A percentile compares a stretch with the other conserved stretches of the same genome.
phyloP scores from a whole-genome alignment of 2,329 filamentous ascomycete genomes.

The Teratosphaeria destructans region DNA sequence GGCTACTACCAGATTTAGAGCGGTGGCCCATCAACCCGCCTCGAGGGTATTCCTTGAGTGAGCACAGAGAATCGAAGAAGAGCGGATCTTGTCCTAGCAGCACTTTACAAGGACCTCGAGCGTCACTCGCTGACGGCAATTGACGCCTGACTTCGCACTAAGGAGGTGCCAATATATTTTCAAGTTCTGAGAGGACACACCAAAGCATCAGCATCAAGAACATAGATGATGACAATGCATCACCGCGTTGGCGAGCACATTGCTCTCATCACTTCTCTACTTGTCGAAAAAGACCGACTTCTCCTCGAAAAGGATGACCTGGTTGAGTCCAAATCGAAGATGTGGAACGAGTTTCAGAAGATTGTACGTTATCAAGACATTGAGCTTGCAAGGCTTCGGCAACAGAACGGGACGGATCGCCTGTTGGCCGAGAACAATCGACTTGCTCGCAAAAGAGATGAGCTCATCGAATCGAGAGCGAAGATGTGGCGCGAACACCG shows the following conservation, averaged over 20 bases:
- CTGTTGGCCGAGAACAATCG: slow-evolving; percentile 7
- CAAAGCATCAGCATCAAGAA: background rate
- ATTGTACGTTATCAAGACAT: slow-evolving; percentile 1
- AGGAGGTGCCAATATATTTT: no score
- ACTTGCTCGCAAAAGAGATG: slow-evolving; percentile 3
- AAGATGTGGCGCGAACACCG: slow-evolving; percentile 5
- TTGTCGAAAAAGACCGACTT: slow-evolving; percentile 6
- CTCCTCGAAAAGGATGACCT: slow-evolving; percentile 6
- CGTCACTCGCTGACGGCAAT: background rate
- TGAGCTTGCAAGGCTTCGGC: background rate
- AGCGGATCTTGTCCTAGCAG: background rate
- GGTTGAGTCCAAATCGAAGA: slow-evolving; percentile 4
- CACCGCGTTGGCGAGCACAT: background rate
- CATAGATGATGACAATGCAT: background rate
- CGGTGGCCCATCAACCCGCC: no score
- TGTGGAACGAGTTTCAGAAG: slow-evolving; percentile 5
- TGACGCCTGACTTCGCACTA: background rate
- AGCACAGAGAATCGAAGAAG: background rate
- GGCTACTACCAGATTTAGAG: background rate
- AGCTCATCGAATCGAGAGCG: slow-evolving; percentile 5
- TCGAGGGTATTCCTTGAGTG: background rate
- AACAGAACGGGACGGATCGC: background rate
- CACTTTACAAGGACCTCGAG: background rate
- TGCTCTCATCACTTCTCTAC: background rate
- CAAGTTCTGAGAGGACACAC: no score